phyloP scores from a whole-genome alignment of 2,329 filamentous ascomycete genomes.

The Cyanodermella asteris region DNA sequence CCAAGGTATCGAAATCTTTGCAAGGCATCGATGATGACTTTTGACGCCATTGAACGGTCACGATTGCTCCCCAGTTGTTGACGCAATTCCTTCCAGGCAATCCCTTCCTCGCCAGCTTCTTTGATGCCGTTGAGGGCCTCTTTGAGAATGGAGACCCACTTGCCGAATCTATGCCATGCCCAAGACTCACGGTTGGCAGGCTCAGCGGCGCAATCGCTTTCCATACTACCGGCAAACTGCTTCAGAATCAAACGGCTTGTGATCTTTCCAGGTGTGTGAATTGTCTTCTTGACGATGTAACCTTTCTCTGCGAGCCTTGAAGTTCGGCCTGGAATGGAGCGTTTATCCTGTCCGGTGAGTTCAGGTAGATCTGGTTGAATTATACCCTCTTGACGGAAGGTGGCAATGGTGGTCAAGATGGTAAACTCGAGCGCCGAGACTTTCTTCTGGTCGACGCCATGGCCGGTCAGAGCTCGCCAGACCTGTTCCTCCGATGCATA shows the following conservation, averaged over 20 bases:
- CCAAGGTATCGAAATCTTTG: too few relatives aligned
- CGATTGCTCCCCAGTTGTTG: too few relatives aligned
- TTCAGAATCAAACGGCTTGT: constrained; percentile 29
- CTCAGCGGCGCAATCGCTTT: neutral
- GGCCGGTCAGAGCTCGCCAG: constrained; percentile 39
- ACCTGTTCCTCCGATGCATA: constrained; percentile 32
- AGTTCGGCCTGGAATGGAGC: constrained; percentile 40
- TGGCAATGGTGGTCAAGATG: constrained; percentile 36
- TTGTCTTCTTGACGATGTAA: constrained; percentile 35
- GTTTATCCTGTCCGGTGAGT: constrained; percentile 39
- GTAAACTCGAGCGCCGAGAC: constrained; percentile 33
- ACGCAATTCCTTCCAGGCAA: too few relatives aligned
- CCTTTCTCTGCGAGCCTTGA: constrained; percentile 33
- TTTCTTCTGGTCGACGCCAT: constrained; percentile 32
- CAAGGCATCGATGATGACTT: too few relatives aligned
- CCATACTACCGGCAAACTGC: constrained; percentile 18
- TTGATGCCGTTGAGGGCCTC: too few relatives aligned
- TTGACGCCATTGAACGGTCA: too few relatives aligned
- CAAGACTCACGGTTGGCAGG: too few relatives aligned
- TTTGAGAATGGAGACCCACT: too few relatives aligned
- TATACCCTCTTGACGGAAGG: constrained; percentile 30
- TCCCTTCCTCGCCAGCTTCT: too few relatives aligned
- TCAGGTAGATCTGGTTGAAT: constrained; percentile 32
- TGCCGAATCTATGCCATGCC: too few relatives aligned
- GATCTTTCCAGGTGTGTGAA: constrained; percentile 25